Percentiles rank a stretch among this genome's conserved stretches.
Evolutionary conservation across 1,139 yeast species (phyloP).

Genomic region (Nematodospora anomalae): DNA sequence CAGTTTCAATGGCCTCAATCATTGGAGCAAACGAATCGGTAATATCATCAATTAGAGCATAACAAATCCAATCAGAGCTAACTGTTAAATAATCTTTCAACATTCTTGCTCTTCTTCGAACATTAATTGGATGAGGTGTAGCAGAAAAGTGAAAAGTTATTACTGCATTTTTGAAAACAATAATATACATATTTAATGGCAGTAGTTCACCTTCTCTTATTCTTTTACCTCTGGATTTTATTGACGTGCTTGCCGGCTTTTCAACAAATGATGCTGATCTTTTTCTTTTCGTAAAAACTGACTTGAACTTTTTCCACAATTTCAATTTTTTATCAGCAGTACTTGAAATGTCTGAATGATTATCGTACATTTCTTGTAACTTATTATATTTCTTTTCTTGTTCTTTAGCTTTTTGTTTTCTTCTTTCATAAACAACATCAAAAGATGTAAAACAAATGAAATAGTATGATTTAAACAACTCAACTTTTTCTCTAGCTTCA

Average conservation of each 20-base stretch:
- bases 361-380: slow-evolving; percentile 40
- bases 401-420: slow-evolving; percentile 49
- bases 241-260: slow-evolving; percentile 22
- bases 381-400: slow-evolving; percentile 41
- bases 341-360: slow-evolving; percentile 16
- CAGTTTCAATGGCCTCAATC: slow-evolving; percentile 90
- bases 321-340: slow-evolving; percentile 21
- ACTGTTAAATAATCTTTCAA: slow-evolving; percentile 86
- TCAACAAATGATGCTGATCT: slow-evolving; percentile 13
- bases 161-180: slow-evolving; percentile 88
- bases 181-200: slow-evolving; percentile 89
- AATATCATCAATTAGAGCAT: slow-evolving; percentile 93
- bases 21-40: slow-evolving; percentile 97
- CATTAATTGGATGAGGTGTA: slow-evolving; percentile 95
- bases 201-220: slow-evolving; percentile 73
- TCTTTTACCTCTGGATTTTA: slow-evolving; percentile 32
- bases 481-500: slow-evolving; percentile 94
- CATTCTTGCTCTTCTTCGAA: slow-evolving; percentile 86
- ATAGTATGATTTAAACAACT: slow-evolving; percentile 83
- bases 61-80: slow-evolving; percentile 94
- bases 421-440: slow-evolving; percentile 76
- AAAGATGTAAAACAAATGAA: slow-evolving; percentile 92
- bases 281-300: slow-evolving; percentile 7
- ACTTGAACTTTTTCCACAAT: slow-evolving; percentile 17
- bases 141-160: slow-evolving; percentile 92